Evolutionary conservation across 2,329 filamentous ascomycete species (phyloP), one percentile per base, ranked within the genome.

Genomic region (Monascus ruber): DNA sequence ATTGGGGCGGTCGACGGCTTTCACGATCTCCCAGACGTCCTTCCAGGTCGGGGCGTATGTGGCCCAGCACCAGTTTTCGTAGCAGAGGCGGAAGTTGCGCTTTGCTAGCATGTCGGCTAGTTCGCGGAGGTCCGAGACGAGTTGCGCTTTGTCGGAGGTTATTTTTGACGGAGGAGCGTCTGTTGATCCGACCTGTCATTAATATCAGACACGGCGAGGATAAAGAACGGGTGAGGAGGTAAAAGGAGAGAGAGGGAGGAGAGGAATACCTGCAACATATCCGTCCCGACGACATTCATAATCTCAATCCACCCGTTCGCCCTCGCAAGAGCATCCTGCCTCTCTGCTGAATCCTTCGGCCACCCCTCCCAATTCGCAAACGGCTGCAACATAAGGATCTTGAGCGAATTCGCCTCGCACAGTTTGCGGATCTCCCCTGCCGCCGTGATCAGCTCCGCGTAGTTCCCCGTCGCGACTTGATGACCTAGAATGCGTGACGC

Each of bases 51-150:
- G 73, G 0, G 81, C 79, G 36, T 77, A 73, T 0, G 81, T 84
- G 0, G 78, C 78, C 83, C 83, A 88, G 60, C 82, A 85, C 81
- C 82, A 87, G 53, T 87, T 86, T 61, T 88, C 83, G 48, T 87
- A 88, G 0, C 82, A 81, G 11, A 88, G 63, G 5, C 73, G 70
- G 54, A 77, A 74, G 0, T 70, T 69, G 35, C 74, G 69, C 24
- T 67, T 55, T 0, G 71, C 72, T 1, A 83, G 67, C 37, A 82
- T 61, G 39, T 83, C 77, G 2, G 76, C 77, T 5, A 88, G 64
- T 41, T 78, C 69, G 1, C 69, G 69, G 0, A 88, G 67, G 48
- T 87, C 81, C 0, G 58, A 52, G 0, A 81, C 73, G 17, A 83
- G 68, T 6, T 68, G 62, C 1, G 65, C 62, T 5, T 69, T 60